These are phyloP conservation scores for Cercophora sp. DNA, from an alignment of 495 filamentous ascomycete genomes.

Conservation along the genomic window DNA sequence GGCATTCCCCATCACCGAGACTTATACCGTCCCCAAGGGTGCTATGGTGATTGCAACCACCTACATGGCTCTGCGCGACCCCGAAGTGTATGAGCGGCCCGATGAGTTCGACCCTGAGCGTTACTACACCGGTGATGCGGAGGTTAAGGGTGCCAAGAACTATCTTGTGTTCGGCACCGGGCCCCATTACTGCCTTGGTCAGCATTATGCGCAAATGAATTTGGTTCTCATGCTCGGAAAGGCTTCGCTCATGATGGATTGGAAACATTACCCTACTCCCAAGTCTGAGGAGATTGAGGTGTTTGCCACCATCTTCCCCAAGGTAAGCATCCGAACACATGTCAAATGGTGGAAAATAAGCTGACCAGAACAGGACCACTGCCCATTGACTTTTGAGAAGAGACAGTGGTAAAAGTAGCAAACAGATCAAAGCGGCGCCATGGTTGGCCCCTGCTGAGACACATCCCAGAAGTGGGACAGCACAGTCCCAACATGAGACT, in stretches of 20 bases:
- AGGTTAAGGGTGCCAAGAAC: slow-evolving; percentile 86
- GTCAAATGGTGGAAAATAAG: neutral
- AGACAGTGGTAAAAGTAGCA: slow-evolving; percentile 34
- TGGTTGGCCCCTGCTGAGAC: no score
- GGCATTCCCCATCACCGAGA: slow-evolving; percentile 84
- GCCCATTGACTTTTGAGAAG: slow-evolving; percentile 60
- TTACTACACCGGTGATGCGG: slow-evolving; percentile 86
- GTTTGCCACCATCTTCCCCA: slow-evolving; percentile 96
- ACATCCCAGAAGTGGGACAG: no score
- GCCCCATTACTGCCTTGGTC: slow-evolving; percentile 94
- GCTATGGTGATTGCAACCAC: slow-evolving; percentile 92
- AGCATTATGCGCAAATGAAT: slow-evolving; percentile 88
- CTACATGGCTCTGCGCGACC: slow-evolving; percentile 87
- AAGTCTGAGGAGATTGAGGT: slow-evolving; percentile 93
- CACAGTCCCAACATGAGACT: no score
- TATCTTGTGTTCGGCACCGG: slow-evolving; percentile 96
- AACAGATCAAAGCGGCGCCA: neutral
- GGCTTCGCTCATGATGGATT: slow-evolving; percentile 85
- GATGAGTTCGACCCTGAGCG: slow-evolving; percentile 88
- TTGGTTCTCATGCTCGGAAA: slow-evolving; percentile 90
- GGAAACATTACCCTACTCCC: slow-evolving; percentile 80
- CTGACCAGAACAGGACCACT: slow-evolving; percentile 50
- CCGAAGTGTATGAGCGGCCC: slow-evolving; percentile 85
- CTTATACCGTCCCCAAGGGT: slow-evolving; percentile 84
- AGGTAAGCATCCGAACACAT: slow-evolving; percentile 55